phyloP scores from a whole-genome alignment of 495 filamentous ascomycete genomes.

The Margaritispora aquatica region DNA sequence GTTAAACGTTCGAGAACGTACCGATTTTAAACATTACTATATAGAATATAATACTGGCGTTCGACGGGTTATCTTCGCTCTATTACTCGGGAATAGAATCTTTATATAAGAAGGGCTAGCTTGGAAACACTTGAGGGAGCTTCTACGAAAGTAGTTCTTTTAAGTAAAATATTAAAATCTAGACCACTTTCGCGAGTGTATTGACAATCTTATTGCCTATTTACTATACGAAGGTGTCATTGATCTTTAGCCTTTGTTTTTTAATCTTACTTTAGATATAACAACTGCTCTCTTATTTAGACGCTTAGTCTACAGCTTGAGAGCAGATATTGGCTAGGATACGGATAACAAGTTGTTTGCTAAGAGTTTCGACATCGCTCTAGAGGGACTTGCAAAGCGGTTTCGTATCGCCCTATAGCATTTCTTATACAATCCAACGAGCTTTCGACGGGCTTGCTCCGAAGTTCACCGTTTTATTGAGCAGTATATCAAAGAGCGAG shows the following conservation, averaged over 20 bases:
- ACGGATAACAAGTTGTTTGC: conserved; percentile 20
- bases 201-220: conserved; percentile 40
- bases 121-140: conserved; percentile 44
- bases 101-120: conserved; percentile 58
- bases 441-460: too few species aligned
- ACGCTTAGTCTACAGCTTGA: conserved; percentile 30
- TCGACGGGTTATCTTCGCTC: too few species aligned
- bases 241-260: conserved; percentile 45
- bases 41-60: too few species aligned
- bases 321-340: conserved; percentile 9
- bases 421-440: too few species aligned
- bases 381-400: conserved; percentile 9
- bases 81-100: conserved; percentile 60
- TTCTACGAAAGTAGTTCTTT: conserved; percentile 36
- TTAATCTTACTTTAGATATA: conserved; percentile 41
- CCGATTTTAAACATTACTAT: too few species aligned
- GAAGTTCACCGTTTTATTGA: too few species aligned
- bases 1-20: background rate
- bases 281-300: conserved; percentile 43
- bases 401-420: background rate
- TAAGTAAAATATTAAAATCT: conserved; percentile 39
- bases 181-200: conserved; percentile 33
- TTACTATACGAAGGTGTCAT: conserved; percentile 32
- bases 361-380: conserved; percentile 29
- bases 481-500: background rate